Evolutionary conservation across 805 yeast genomes (phyloP), one percentile per base, ranked within the genome.

Genomic region (Cyberlindnera mycetangii): DNA sequence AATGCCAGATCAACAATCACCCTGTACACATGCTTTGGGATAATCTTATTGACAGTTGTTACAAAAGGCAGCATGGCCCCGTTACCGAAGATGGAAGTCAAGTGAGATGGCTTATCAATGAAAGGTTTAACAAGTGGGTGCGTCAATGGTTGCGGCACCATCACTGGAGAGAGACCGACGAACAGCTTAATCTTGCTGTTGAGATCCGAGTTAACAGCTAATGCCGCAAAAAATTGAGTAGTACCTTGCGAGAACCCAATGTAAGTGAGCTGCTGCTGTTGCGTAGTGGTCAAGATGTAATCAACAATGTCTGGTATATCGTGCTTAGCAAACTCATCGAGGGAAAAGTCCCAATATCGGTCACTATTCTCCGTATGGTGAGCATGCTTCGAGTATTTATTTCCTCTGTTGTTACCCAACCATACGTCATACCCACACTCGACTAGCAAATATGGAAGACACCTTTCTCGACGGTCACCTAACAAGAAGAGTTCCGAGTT

Each of bases 231-330:
- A 33, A 89, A 89, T 64, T 92, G 97, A 1, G 97, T 95, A 0
- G 95, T 81, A 17, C 98, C 98, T 63, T 90, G 98, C 20, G 90
- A 81, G 58, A 92, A 92, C 1, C 97, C 98, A 51, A 92, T 75
- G 58, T 89, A 90, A 1, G 81, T 76, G 30, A 90, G 64, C 15
- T 64, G 52, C 22, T 52, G 9, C 54, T 51, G 44, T 55, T 65
- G 62, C 2, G 89, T 79, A 24, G 66, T 62, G 2, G 70, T 61
- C 45, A 90, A 64, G 14, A 92, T 78, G 62, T 84, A 86, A 56
- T 85, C 83, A 27, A 92, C 79, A 5, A 88, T 74, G 58, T 85
- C 80, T 2, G 97, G 97, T 34, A 92, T 88, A 62, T 90, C 98
- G 60, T 79, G 86, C 49, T 86, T 68, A 0, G 97, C 96, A 70